Evolutionary conservation across 768 basidiomycete genomes (phyloP).

Genomic region (Tulasnella sp.): DNA sequence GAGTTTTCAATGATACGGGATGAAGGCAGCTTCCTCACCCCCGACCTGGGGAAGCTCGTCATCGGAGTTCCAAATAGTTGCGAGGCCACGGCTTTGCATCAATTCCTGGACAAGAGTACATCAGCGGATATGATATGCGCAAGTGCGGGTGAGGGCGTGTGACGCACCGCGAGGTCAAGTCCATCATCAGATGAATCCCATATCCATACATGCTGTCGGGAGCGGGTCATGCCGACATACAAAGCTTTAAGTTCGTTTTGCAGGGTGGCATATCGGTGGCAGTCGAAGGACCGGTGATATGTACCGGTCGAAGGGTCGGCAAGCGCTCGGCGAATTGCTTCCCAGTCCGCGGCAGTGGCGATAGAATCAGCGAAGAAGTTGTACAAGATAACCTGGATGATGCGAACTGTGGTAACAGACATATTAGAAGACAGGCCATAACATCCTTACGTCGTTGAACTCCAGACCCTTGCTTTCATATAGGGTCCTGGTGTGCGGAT

Average conservation of each 20-base stretch:
- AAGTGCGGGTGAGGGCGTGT: too few species aligned
- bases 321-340: conserved; percentile 35
- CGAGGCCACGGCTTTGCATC: not conserved
- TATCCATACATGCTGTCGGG: conserved; percentile 15
- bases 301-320: too few species aligned
- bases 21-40: too few species aligned
- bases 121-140: not conserved
- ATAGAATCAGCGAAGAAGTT: conserved; percentile 62
- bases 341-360: conserved; percentile 43
- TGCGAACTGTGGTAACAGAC: not conserved
- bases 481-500: conserved; percentile 29
- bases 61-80: not conserved
- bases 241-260: conserved; percentile 14
- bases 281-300: not conserved
- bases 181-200: conserved; percentile 10
- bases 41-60: too few species aligned
- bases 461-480: conserved; percentile 57
- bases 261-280: not conserved
- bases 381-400: conserved; percentile 49
- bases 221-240: conserved; percentile 16
- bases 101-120: too few species aligned
- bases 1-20: too few species aligned
- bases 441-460: conserved; percentile 48
- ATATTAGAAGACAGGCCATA: not conserved
- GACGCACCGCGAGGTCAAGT: conserved; percentile 3